Evolutionary conservation across 805 yeast genomes (phyloP).

Genomic region (Monosporozyma aerobia): DNA sequence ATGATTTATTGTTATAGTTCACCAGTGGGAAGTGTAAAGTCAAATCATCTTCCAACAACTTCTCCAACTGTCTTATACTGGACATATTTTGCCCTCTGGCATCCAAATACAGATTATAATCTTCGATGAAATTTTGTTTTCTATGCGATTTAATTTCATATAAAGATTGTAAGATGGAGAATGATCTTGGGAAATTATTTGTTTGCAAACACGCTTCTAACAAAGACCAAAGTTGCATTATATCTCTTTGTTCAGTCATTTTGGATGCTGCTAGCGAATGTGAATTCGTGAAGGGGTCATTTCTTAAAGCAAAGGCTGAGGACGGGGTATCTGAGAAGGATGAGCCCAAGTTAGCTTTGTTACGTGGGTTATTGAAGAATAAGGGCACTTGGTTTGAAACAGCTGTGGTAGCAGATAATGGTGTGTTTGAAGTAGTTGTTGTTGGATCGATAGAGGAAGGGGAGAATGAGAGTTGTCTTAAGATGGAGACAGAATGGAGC

Average conservation of each 20-base stretch:
- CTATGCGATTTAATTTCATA: conserved; percentile 37
- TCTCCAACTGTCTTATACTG: conserved; percentile 32
- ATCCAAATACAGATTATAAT: conserved; percentile 55
- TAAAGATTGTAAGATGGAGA: conserved; percentile 53
- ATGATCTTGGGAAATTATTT: conserved; percentile 60
- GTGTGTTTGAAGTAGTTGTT: not conserved
- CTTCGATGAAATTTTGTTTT: conserved; percentile 45
- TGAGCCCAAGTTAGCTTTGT: conserved; percentile 5
- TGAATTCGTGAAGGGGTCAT: conserved; percentile 21
- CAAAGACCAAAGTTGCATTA: conserved; percentile 60
- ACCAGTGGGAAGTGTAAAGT: conserved; percentile 30
- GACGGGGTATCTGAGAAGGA: not conserved
- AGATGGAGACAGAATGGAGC: not conserved
- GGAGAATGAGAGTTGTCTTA: not conserved
- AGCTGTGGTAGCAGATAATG: not conserved
- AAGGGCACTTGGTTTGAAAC: not conserved
- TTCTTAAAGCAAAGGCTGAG: conserved; percentile 6
- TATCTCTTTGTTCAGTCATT: conserved; percentile 11
- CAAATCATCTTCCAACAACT: conserved; percentile 34
- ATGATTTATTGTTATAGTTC: conserved; percentile 45
- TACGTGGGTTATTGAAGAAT: not conserved
- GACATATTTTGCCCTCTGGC: conserved; percentile 9
- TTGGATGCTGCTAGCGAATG: conserved; percentile 10
- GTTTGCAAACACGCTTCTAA: conserved; percentile 70
- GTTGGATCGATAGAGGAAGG: not conserved